Evolutionary conservation across 768 basidiomycete species (phyloP).

Genomic region (Russula ochroleuca): DNA sequence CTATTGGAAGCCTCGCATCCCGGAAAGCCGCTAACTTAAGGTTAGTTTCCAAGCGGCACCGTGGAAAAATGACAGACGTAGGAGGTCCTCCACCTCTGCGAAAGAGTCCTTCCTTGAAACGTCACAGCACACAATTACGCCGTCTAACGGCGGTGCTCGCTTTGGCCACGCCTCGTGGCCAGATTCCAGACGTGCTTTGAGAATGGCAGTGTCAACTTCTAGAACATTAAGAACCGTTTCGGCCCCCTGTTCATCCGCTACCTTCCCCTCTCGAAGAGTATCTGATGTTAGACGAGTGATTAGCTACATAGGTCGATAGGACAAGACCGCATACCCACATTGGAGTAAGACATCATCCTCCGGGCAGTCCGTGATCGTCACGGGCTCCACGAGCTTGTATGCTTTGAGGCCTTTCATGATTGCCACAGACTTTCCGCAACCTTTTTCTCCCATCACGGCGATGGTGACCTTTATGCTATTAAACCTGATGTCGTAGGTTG

Average conservation of each 20-base stretch:
- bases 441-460: conserved; percentile 70
- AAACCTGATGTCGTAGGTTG: background rate
- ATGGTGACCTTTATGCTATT: conserved; percentile 46
- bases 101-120: conserved; percentile 60
- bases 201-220: conserved; percentile 35
- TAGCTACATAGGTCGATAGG: conserved; percentile 29
- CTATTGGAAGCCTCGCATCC: conserved; percentile 53
- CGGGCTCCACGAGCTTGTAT: conserved; percentile 44
- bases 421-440: conserved; percentile 82
- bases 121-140: conserved; percentile 84
- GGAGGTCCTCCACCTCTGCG: conserved; percentile 56
- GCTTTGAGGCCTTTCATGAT: conserved; percentile 72
- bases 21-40: conserved; percentile 49
- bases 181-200: conserved; percentile 33
- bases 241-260: conserved; percentile 25
- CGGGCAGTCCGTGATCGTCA: conserved; percentile 26
- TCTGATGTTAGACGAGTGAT: conserved; percentile 34
- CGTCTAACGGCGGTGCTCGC: conserved; percentile 60
- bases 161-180: conserved; percentile 45
- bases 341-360: conserved; percentile 27
- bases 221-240: conserved; percentile 32
- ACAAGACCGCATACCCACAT: conserved; percentile 33
- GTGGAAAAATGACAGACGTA: conserved; percentile 51
- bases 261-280: conserved; percentile 40
- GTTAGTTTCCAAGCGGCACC: conserved; percentile 16